Percentiles rank a stretch among this genome's conserved stretches.
Evolutionary conservation across 1,139 yeast species (phyloP).

Genomic region (Debaryomyces udenii): DNA sequence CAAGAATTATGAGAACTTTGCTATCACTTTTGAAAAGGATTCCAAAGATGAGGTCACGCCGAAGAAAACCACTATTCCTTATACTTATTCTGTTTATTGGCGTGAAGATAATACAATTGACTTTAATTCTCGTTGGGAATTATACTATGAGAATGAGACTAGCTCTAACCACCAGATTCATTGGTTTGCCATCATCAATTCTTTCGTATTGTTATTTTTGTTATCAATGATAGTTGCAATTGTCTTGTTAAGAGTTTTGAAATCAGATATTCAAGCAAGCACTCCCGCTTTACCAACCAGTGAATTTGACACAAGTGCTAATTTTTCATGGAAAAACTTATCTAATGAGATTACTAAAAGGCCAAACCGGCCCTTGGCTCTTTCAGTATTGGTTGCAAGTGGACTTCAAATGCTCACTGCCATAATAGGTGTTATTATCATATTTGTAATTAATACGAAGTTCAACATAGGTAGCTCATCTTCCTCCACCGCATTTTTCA

Average conservation of each 20-base stretch:
- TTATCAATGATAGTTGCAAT: conserved; percentile 66
- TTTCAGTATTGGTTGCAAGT: conserved; percentile 66
- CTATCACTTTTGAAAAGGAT: conserved; percentile 33
- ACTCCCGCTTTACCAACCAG: conserved; percentile 21
- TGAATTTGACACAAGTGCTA: conserved; percentile 12
- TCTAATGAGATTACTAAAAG: conserved; percentile 55
- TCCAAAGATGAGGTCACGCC: conserved; percentile 21
- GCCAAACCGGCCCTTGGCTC: conserved; percentile 49
- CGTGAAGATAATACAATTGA: conserved; percentile 72
- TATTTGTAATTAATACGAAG: conserved; percentile 55
- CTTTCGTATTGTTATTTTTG: conserved; percentile 60
- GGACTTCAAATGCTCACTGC: conserved; percentile 56
- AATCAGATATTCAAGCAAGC: conserved; percentile 35
- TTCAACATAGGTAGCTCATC: conserved; percentile 25
- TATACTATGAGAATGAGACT: conserved; percentile 64
- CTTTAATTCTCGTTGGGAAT: conserved; percentile 75
- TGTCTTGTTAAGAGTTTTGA: conserved; percentile 57
- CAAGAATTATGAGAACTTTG: conserved; percentile 56
- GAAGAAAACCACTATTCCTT: conserved; percentile 54
- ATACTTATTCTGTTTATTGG: conserved; percentile 88
- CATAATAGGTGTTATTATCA: conserved; percentile 57
- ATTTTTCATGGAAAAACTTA: conserved; percentile 53
- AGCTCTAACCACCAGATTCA: conserved; percentile 54
- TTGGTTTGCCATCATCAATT: conserved; percentile 71
- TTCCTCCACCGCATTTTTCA: conserved; percentile 32